phyloP scores from a whole-genome alignment of 2,329 filamentous ascomycete species.

The Cytospora mali region DNA sequence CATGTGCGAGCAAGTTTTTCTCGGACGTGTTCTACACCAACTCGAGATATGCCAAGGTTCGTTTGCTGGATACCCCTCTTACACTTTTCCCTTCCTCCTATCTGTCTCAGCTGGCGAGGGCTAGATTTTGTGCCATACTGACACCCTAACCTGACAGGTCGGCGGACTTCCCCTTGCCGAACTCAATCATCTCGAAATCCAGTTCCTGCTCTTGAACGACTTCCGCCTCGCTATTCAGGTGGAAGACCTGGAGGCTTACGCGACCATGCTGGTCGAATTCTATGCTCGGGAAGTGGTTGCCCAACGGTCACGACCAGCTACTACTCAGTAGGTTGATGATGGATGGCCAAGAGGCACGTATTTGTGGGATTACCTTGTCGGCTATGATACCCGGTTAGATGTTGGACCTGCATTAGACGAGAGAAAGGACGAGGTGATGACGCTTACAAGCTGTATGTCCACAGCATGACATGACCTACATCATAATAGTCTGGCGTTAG shows the following conservation, averaged over 20 bases:
- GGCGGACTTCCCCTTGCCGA: constrained; percentile 89
- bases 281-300: constrained; percentile 86
- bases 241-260: constrained; percentile 95
- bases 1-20: constrained; percentile 99
- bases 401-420: constrained; percentile 29
- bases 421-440: constrained; percentile 5
- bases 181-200: constrained; percentile 92
- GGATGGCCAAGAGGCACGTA: constrained; percentile 10
- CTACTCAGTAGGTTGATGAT: constrained; percentile 3
- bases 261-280: constrained; percentile 97
- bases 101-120: not conserved
- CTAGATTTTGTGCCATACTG: not conserved
- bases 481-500: constrained; percentile 19
- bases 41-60: constrained; percentile 96
- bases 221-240: constrained; percentile 91
- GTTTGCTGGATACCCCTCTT: constrained; percentile 33
- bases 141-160: constrained; percentile 61
- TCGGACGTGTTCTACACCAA: constrained; percentile 99
- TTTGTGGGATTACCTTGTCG: constrained; percentile 8
- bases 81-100: not conserved
- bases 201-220: constrained; percentile 94
- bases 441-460: not conserved
- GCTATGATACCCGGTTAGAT: constrained; percentile 44
- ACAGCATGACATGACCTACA: constrained; percentile 12
- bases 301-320: constrained; percentile 31